Evolutionary conservation across 1,284 basidiomycete genomes (phyloP), one percentile per base, ranked within the genome.

Genomic region (Puccinia hordei): DNA sequence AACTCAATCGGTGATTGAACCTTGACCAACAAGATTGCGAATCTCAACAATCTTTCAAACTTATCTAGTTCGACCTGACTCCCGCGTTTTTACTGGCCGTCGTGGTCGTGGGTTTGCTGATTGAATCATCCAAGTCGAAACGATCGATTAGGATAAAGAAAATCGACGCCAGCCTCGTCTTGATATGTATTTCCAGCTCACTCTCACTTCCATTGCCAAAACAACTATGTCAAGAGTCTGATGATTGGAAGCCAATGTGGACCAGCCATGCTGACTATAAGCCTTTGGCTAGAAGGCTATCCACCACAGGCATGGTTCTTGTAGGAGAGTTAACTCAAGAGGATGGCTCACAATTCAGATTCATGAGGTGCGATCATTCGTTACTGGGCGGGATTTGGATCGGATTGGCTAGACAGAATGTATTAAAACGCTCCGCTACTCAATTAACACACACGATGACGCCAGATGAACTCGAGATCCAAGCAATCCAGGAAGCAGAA

Each of bases 311-410:
- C 1, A 86, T 90, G 17, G 89, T 95, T 22, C 89, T 91, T 0
- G 93, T 95, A 9, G 93, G 90, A 24, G 92, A 95, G 83, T 87
- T 90, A 46, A 49, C 73, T 30, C 69, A 35, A 0, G 84, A 90
- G 1, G 86, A 85, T 53, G 82, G 90, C 82, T 57, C 68, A 27
- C 90, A 90, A 10, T 88, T 92, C 82, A 89, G 94, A 63, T 95
- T 92, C 84, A 87, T 98, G 55, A 89, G 95, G 19, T 93, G 91
- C 41, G 93, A 93, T 65, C 93, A 96, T 85, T 93, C 92, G 2
- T 88, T 97, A 27, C 87, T 98, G 3, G 94, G 94, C 1, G 95
- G 94, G 2, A 89, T 92, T 65, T 97, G 95, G 95, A 89, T 91
- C 30, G 89, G 89, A 19, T 66, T 79, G 0, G 81, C 82, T 17